These are phyloP conservation scores for Beauveria sp. DNA, from an alignment of 2,329 filamentous ascomycete species.

Conservation along the genomic window DNA sequence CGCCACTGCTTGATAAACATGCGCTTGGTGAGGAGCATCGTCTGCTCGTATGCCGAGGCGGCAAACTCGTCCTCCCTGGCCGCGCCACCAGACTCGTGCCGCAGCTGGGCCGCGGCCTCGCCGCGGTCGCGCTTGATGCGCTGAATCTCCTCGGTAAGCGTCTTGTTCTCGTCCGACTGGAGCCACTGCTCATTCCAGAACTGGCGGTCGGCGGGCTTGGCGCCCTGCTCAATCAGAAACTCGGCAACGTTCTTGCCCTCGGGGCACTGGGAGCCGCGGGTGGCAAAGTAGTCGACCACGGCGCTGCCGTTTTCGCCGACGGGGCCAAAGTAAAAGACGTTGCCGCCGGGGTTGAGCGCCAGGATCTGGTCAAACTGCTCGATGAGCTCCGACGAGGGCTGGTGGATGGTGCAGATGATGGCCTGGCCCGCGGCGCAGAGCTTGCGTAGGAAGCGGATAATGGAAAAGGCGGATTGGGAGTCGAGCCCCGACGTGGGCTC, in stretches of 20 bases:
- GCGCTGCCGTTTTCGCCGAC: slow-evolving; percentile 41
- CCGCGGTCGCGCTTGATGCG: slow-evolving; percentile 38
- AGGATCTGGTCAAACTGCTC: slow-evolving; percentile 50
- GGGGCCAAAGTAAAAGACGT: slow-evolving; percentile 46
- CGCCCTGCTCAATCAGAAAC: slow-evolving; percentile 40
- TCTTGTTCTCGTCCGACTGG: slow-evolving; percentile 52
- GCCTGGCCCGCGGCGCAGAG: slow-evolving; percentile 53
- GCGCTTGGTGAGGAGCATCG: slow-evolving; percentile 57
- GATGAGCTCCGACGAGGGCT: slow-evolving; percentile 49
- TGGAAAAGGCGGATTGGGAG: slow-evolving; percentile 51
- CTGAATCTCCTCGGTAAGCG: slow-evolving; percentile 57
- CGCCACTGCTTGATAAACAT: slow-evolving; percentile 70
- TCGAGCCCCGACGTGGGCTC: slow-evolving; percentile 54
- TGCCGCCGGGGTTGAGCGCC: slow-evolving; percentile 45
- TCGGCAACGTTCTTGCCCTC: slow-evolving; percentile 43
- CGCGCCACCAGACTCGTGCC: slow-evolving; percentile 14
- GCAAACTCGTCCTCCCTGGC: slow-evolving; percentile 51
- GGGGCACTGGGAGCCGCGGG: slow-evolving; percentile 58
- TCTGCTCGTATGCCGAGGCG: slow-evolving; percentile 56
- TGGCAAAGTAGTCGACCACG: slow-evolving; percentile 46
- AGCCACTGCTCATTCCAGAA: slow-evolving; percentile 72
- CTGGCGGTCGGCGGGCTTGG: slow-evolving; percentile 28
- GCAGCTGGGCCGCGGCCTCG: slow-evolving; percentile 17
- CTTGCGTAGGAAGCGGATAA: slow-evolving; percentile 53
- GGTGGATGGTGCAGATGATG: slow-evolving; percentile 54